These are phyloP conservation scores for Phylloporus arenicola DNA, from an alignment of 768 basidiomycete genomes.

Conservation along the genomic window DNA sequence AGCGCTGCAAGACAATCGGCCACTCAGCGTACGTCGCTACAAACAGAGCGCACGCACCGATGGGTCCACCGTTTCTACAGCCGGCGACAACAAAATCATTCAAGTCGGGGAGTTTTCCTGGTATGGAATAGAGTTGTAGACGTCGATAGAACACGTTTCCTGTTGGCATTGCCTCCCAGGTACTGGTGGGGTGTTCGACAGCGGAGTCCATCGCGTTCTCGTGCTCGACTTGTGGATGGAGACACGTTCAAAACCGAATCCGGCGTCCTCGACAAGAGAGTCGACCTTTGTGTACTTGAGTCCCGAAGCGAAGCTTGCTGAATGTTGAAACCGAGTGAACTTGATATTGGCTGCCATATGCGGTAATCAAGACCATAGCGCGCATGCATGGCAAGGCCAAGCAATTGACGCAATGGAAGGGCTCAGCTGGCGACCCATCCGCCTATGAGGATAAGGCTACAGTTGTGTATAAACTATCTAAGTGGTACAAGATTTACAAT, in stretches of 20 bases:
- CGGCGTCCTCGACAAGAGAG: neutral
- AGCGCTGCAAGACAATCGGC: conserved; percentile 48
- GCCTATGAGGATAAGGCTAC: neutral
- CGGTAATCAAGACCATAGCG: neutral
- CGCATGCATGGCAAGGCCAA: too few relatives aligned
- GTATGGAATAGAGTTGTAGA: conserved; percentile 77
- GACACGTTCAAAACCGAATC: neutral
- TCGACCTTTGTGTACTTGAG: neutral
- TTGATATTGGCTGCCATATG: neutral
- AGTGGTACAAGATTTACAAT: conserved; percentile 9
- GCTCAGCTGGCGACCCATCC: too few relatives aligned
- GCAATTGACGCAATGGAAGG: too few relatives aligned
- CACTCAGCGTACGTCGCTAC: neutral
- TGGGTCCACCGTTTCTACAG: conserved; percentile 82
- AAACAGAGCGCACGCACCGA: conserved; percentile 49
- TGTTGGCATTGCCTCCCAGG: conserved; percentile 90
- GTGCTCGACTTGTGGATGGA: neutral
- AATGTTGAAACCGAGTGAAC: neutral
- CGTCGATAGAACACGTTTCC: conserved; percentile 84
- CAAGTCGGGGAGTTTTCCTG: conserved; percentile 73
- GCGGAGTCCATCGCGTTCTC: conserved; percentile 30
- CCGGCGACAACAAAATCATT: conserved; percentile 76
- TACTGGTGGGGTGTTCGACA: conserved; percentile 67
- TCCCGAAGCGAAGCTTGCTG: too few relatives aligned
- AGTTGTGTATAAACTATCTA: neutral